A percentile compares a stretch with the other conserved stretches of the same genome.
phyloP scores from a whole-genome alignment of 805 yeast genomes.

The Debaryomyces castellii region DNA sequence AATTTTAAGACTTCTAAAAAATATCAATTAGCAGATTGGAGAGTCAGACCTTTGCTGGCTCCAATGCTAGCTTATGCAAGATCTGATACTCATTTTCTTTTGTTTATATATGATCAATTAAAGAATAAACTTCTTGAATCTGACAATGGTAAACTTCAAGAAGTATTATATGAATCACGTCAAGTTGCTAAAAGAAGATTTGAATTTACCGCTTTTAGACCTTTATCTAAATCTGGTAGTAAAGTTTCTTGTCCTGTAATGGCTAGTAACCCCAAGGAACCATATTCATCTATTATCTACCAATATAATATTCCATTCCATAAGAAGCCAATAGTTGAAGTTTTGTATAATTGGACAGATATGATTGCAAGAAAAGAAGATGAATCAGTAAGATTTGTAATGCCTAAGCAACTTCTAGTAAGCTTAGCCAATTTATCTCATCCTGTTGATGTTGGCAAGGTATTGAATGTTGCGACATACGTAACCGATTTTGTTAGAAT shows the following conservation, averaged over 20 bases:
- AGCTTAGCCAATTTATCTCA: conserved; percentile 50
- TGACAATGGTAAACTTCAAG: conserved; percentile 41
- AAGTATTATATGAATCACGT: conserved; percentile 72
- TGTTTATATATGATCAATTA: conserved; percentile 76
- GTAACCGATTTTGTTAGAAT: conserved; percentile 58
- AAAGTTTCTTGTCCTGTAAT: conserved; percentile 49
- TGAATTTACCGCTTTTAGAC: conserved; percentile 73
- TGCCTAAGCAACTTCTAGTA: conserved; percentile 78
- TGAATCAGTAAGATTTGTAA: conserved; percentile 78
- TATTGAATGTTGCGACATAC: conserved; percentile 46
- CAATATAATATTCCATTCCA: conserved; percentile 64
- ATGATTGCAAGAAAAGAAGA: conserved; percentile 68
- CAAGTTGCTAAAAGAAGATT: conserved; percentile 76
- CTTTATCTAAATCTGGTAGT: conserved; percentile 20
- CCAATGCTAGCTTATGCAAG: conserved; percentile 86
- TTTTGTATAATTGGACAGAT: conserved; percentile 83
- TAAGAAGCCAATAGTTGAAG: conserved; percentile 55
- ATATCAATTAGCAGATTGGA: conserved; percentile 97
- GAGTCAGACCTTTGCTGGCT: conserved; percentile 76
- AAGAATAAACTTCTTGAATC: conserved; percentile 54
- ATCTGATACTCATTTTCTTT: conserved; percentile 90
- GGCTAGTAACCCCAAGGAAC: conserved; percentile 51
- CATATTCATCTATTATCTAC: conserved; percentile 62
- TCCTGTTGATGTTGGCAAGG: conserved; percentile 60
- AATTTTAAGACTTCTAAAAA: conserved; percentile 86